Evolutionary conservation across 192 early-diverging fungal genomes (phyloP), one percentile per base, ranked within the genome.

Genomic region (Blastocladiella britannica): DNA sequence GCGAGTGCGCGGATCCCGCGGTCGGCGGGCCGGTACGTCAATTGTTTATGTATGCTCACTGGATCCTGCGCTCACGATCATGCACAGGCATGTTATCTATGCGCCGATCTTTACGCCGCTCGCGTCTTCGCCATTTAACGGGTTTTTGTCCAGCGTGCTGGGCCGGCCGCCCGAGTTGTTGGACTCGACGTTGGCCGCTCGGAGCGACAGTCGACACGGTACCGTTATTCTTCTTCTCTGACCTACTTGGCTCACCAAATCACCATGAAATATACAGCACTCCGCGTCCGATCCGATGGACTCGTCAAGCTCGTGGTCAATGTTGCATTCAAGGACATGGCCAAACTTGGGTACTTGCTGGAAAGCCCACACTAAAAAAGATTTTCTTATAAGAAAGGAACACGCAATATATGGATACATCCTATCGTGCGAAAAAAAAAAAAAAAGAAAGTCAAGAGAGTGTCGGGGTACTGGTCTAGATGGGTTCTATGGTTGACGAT

Each of bases 141-240:
- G 64, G 20, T 60, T 77, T 23, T 62, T 79, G 27, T 71, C 71
- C 0, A 77, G 69, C 66, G 29, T 69, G 6, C 55, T 59, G 5
- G 78, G 78, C 15, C 54, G 70, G 29, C 55, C 70, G 7, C 78
- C 78, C 8, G 78, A 80, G 60, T 80, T 80, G 51, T 7, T 82
- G 20, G 78, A 80, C 65, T 61, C 74, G 5, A 67, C 62, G 27
- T 77, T 80, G 63, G 62, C 74, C 26, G 67, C 60, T 1, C 63
- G 70, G 56, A 55, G 55, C 29, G 64, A 70, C 53, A 74, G 78
- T n/a, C 47, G 78, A 9, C 77, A 79, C 70, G 75, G 75, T 75
- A 58, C 4, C n/a, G n/a, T n/a, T n/a, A n/a, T n/a, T n/a, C n/a
- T n/a, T 51, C 23, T 5, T 15, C 15, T 23, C 3, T 15, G 5